A percentile compares a stretch with the other conserved stretches of the same genome.
phyloP scores from a whole-genome alignment of 2,329 filamentous ascomycete species.

The Calonectria montana region DNA sequence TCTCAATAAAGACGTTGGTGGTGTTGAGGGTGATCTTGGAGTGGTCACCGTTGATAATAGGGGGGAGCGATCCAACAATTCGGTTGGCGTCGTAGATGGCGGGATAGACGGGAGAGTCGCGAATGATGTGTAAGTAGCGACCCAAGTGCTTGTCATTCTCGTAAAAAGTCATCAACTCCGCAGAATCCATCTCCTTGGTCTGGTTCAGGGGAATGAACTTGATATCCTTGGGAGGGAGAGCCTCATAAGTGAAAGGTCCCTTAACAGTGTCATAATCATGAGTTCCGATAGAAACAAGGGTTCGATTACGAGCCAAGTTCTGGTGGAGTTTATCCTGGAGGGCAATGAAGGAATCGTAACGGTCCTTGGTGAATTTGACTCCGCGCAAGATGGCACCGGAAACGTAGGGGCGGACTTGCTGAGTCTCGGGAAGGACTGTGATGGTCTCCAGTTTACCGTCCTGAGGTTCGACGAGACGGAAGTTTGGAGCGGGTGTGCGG shows the following conservation, averaged over 20 bases:
- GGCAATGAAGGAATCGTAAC: slow-evolving; percentile 97
- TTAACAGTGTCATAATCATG: slow-evolving; percentile 95
- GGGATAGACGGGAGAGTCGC: slow-evolving; percentile 92
- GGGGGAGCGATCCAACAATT: slow-evolving; percentile 90
- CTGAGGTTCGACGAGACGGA: slow-evolving; percentile 77
- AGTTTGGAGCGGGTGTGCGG: slow-evolving; percentile 81
- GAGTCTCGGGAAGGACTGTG: slow-evolving; percentile 80
- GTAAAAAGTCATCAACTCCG: slow-evolving; percentile 94
- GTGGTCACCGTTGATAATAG: slow-evolving; percentile 97
- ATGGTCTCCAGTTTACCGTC: slow-evolving; percentile 82
- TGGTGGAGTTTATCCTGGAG: slow-evolving; percentile 98
- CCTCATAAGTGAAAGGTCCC: slow-evolving; percentile 97
- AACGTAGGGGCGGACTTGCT: slow-evolving; percentile 85
- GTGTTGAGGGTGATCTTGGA: slow-evolving; percentile 95
- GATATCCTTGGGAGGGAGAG: slow-evolving; percentile 90
- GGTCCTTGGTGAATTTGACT: slow-evolving; percentile 89
- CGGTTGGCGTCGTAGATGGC: slow-evolving; percentile 93
- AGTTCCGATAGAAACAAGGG: slow-evolving; percentile 95
- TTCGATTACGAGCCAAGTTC: slow-evolving; percentile 92
- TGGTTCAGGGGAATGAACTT: slow-evolving; percentile 93
- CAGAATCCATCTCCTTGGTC: slow-evolving; percentile 85
- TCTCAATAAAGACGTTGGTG: slow-evolving; percentile 95
- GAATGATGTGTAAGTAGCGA: slow-evolving; percentile 92
- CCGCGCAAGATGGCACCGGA: slow-evolving; percentile 90
- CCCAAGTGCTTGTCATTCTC: slow-evolving; percentile 94